These are phyloP conservation scores for Testicularia cyperi DNA, from an alignment of 1,284 basidiomycete species.

Conservation along the genomic window DNA sequence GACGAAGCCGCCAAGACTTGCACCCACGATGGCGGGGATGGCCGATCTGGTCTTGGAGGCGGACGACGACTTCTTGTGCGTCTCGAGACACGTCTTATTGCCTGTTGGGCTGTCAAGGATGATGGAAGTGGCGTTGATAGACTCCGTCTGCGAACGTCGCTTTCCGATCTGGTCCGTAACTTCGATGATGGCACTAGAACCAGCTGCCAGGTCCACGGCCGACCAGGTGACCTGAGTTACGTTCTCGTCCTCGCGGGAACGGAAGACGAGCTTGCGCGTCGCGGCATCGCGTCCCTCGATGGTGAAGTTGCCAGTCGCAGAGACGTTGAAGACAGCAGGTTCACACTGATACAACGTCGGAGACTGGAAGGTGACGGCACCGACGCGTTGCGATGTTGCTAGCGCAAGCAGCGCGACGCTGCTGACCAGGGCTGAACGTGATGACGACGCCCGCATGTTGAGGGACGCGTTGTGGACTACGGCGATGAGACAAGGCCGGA, in stretches of 20 bases:
- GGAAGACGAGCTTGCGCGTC: conserved; percentile 20
- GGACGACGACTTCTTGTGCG: neutral
- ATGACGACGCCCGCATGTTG: too few species aligned
- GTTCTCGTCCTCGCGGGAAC: conserved; percentile 1
- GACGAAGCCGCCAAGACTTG: conserved; percentile 11
- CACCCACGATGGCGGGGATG: conserved; percentile 24
- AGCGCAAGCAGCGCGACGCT: too few species aligned
- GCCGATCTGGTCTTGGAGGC: conserved; percentile 8
- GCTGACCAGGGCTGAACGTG: too few species aligned
- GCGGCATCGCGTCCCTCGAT: conserved; percentile 15
- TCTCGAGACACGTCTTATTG: conserved; percentile 14
- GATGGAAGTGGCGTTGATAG: neutral
- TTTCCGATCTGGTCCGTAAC: conserved; percentile 12
- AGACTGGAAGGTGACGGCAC: neutral
- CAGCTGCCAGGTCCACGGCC: conserved; percentile 10
- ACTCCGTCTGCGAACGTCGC: neutral
- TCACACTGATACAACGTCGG: conserved; percentile 23
- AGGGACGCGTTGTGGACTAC: too few species aligned
- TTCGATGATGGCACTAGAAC: conserved; percentile 10
- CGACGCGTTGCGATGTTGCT: too few species aligned
- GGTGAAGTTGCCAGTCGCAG: conserved; percentile 24
- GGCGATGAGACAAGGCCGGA: too few species aligned
- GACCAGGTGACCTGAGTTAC: conserved; percentile 12
- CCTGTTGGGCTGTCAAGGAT: conserved; percentile 7
- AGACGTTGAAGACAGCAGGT: conserved; percentile 13